Conservation (phyloP, 768 basidiomycete genomes). For the Rhodotorula babjevae region DNA sequence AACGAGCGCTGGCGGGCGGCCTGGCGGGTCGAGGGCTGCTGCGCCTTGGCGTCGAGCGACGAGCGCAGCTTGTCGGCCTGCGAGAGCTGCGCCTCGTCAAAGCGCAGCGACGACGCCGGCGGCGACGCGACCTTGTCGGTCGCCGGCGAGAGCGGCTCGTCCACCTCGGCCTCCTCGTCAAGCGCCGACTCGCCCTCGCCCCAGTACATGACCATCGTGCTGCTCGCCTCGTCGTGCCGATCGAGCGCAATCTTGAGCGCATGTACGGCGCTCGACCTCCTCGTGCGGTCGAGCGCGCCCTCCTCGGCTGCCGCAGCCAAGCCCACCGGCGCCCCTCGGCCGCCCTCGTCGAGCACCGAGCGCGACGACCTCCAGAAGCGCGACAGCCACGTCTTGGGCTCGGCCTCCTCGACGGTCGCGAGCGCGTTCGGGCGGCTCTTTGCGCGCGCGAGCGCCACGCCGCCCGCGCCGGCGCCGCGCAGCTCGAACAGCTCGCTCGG, state of each 20-base stretch:
- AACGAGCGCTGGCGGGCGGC: slow-evolving; percentile 16
- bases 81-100: not conserved
- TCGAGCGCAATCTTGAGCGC: not conserved
- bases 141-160: not conserved
- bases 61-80: not conserved
- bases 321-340: too few species aligned
- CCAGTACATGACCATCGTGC: not conserved
- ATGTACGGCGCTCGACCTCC: not conserved
- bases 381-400: slow-evolving; percentile 24
- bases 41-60: not conserved
- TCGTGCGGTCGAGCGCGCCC: not conserved
- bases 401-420: not conserved
- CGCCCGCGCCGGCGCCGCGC: not conserved
- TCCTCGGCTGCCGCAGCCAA: not conserved
- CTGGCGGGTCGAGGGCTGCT: not conserved
- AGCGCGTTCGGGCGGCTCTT: not conserved
- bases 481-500: not conserved
- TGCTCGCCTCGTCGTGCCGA: slow-evolving; percentile 9
- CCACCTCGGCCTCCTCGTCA: slow-evolving; percentile 3
- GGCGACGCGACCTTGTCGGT: not conserved
- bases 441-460: too few species aligned
- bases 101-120: not conserved
- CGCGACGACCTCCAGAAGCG: slow-evolving; percentile 10
- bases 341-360: too few species aligned
- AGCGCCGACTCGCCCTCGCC: slow-evolving; percentile 9